A percentile compares a stretch with the other conserved stretches of the same genome.
These are phyloP conservation scores for Telfairia occidentalis DNA, from an alignment of 331 rosid species.

Conservation along the genomic window DNA sequence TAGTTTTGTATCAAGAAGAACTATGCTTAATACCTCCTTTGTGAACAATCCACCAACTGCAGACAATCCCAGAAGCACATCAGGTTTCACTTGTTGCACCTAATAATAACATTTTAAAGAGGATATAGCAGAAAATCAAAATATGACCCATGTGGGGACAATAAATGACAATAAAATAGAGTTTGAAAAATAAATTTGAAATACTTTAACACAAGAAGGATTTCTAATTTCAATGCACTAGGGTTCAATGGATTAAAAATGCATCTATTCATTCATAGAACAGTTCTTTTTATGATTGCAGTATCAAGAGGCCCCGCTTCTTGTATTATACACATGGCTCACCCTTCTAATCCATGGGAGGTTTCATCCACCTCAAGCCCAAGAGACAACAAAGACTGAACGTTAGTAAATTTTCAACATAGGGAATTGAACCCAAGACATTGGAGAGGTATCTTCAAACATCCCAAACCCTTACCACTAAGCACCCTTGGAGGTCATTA, in stretches of 20 bases:
- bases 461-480: neutral
- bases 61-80: slow-evolving; percentile 96
- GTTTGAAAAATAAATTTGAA: neutral
- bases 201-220: neutral
- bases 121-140: slow-evolving; percentile 12
- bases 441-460: neutral
- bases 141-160: neutral
- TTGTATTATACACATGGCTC: neutral
- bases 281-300: no score
- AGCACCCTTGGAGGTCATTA: neutral
- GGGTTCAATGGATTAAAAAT: neutral
- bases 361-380: no score
- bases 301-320: neutral
- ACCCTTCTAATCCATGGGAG: neutral
- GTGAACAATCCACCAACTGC: slow-evolving; percentile 99
- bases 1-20: neutral
- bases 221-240: neutral
- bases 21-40: slow-evolving; percentile 47
- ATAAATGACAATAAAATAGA: neutral
- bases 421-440: neutral
- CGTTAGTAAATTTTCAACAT: neutral
- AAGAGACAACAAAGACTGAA: no score
- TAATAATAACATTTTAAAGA: slow-evolving; percentile 23
- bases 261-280: neutral
- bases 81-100: slow-evolving; percentile 93